phyloP scores from a whole-genome alignment of 495 filamentous ascomycete species.

The Entonaema liquescens region DNA sequence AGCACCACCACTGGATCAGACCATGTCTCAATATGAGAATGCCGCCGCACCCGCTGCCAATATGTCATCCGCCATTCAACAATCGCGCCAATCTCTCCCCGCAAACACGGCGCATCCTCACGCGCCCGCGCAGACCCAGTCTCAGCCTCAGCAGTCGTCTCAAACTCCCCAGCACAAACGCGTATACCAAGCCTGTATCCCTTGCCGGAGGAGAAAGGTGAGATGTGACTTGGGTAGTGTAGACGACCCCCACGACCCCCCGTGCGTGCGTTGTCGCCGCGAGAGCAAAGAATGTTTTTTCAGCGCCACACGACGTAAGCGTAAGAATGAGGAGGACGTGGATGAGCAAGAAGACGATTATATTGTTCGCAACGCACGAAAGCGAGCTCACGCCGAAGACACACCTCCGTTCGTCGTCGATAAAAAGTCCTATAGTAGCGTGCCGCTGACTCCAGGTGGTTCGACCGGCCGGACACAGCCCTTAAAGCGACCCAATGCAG shows the following conservation, averaged over 20 bases:
- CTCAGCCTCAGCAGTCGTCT: conserved; percentile 28
- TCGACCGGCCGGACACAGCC: conserved; percentile 66
- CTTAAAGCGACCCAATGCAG: conserved; percentile 58
- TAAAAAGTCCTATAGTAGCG: conserved; percentile 55
- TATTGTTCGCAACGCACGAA: conserved; percentile 63
- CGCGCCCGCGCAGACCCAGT: conserved; percentile 20
- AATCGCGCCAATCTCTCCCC: conserved; percentile 40
- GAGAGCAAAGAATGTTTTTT: conserved; percentile 97
- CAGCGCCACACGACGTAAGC: conserved; percentile 92
- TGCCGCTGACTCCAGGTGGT: conserved; percentile 70
- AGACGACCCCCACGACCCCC: conserved; percentile 92
- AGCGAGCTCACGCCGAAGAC: conserved; percentile 55
- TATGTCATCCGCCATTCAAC: conserved; percentile 35
- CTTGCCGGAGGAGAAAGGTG: conserved; percentile 89
- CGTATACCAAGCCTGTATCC: conserved; percentile 88
- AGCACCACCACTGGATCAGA: conserved; percentile 37
- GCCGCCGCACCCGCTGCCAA: conserved; percentile 27
- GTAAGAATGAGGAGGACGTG: conserved; percentile 74
- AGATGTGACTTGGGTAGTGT: conserved; percentile 94
- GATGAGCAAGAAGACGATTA: conserved; percentile 63
- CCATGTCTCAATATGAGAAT: conserved; percentile 39
- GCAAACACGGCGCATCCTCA: conserved; percentile 32
- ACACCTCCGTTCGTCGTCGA: conserved; percentile 52
- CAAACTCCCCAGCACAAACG: conserved; percentile 67
- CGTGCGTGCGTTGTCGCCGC: conserved; percentile 90